phyloP scores from a whole-genome alignment of 495 filamentous ascomycete species.

The Cercophora scortea region DNA sequence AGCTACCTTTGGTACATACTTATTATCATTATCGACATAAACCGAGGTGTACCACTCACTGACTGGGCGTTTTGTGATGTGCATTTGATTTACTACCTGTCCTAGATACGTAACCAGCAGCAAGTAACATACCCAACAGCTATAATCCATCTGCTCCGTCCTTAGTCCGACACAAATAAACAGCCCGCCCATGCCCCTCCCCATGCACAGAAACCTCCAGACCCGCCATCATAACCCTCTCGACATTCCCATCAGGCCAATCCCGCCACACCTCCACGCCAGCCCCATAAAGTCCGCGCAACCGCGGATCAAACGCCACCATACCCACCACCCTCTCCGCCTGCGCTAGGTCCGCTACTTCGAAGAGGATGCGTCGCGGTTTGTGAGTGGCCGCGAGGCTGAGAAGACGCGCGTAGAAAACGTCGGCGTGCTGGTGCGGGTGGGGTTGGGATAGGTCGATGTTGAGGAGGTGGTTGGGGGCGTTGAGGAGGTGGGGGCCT shows the following conservation, averaged over 20 bases:
- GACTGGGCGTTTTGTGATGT: too few species aligned
- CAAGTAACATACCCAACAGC: too few species aligned
- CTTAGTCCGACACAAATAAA: too few species aligned
- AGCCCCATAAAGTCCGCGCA: not conserved
- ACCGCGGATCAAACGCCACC: conserved; percentile 5
- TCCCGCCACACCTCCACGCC: not conserved
- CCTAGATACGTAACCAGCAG: too few species aligned
- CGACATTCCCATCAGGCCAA: not conserved
- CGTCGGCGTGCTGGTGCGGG: conserved; percentile 36
- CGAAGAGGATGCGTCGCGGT: conserved; percentile 44
- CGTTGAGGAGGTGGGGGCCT: conserved; percentile 20
- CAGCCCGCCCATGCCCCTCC: too few species aligned
- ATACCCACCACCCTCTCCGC: conserved; percentile 48
- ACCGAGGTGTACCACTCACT: too few species aligned
- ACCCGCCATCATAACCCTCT: too few species aligned
- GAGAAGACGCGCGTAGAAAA: conserved; percentile 51
- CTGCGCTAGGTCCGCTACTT: conserved; percentile 53
- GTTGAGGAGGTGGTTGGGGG: conserved; percentile 35
- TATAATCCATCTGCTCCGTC: too few species aligned
- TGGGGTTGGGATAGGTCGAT: not conserved
- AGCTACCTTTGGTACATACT: too few species aligned
- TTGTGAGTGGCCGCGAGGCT: conserved; percentile 24
- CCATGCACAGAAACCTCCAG: too few species aligned
- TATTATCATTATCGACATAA: too few species aligned
- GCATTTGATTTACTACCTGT: too few species aligned